phyloP scores from a whole-genome alignment of 805 yeast genomes.

The Ogataea nitratoaversa region DNA sequence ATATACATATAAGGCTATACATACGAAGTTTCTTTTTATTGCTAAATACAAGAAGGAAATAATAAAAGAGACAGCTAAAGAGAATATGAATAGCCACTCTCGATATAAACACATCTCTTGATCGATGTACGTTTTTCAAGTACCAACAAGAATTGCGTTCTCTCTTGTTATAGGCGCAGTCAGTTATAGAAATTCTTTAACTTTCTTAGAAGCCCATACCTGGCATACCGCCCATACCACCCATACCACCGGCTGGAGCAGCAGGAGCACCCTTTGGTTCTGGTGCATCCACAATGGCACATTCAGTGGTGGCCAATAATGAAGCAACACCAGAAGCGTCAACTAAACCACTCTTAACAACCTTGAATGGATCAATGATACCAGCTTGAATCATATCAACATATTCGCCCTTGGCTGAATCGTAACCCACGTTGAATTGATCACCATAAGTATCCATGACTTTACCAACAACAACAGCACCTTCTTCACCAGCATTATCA shows the following conservation, averaged over 20 bases:
- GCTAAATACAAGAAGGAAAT: constrained; percentile 2
- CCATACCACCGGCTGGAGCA: constrained; percentile 60
- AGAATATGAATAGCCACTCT: too few species aligned
- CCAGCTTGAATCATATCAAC: constrained; percentile 96
- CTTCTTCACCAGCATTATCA: constrained; percentile 97
- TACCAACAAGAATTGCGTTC: too few species aligned
- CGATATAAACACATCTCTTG: too few species aligned
- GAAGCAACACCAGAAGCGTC: constrained; percentile 99
- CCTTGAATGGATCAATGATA: constrained; percentile 98
- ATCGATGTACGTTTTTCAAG: too few species aligned
- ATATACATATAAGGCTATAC: neutral
- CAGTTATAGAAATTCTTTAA: neutral
- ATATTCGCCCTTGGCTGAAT: constrained; percentile 87
- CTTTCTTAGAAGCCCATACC: constrained; percentile 28
- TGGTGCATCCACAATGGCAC: constrained; percentile 96
- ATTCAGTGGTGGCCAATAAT: constrained; percentile 94
- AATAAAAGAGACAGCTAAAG: neutral
- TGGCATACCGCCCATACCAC: constrained; percentile 50
- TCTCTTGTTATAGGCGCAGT: too few species aligned
- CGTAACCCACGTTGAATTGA: constrained; percentile 87
- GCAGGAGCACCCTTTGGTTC: constrained; percentile 60
- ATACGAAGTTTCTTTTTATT: neutral
- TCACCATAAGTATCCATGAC: constrained; percentile 54
- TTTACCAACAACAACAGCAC: constrained; percentile 93
- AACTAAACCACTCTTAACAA: constrained; percentile 89